These are phyloP conservation scores for Eudorina sp. DNA, from an alignment of 139 green algal genomes.

Conservation along the genomic window DNA sequence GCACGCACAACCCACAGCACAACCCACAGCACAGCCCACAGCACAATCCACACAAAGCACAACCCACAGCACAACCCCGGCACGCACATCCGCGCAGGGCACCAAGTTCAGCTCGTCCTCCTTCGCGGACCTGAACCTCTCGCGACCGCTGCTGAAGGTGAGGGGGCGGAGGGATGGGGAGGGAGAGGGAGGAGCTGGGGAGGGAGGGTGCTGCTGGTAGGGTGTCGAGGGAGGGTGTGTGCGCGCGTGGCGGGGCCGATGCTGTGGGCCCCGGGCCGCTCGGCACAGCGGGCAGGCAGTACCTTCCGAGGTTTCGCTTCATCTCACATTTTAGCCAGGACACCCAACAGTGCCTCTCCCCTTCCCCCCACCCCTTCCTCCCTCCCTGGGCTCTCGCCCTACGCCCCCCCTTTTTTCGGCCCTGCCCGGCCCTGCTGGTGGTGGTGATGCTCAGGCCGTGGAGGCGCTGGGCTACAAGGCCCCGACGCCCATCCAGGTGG, in stretches of 20 bases:
- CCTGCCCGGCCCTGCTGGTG: too few species aligned
- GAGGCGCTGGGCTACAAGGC: constrained; percentile 88
- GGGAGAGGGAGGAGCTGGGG: background rate
- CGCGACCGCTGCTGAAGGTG: constrained; percentile 87
- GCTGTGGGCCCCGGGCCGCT: too few species aligned
- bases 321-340: too few species aligned
- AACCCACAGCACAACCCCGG: background rate
- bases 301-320: too few species aligned
- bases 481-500: constrained; percentile 96
- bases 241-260: too few species aligned
- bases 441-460: constrained; percentile 44
- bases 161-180: constrained; percentile 48
- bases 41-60: background rate
- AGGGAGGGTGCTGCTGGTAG: too few species aligned
- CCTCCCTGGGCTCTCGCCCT: background rate
- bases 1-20: background rate
- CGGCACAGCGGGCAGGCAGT: too few species aligned
- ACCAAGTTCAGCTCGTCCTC: constrained; percentile 76
- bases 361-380: background rate
- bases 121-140: constrained; percentile 94
- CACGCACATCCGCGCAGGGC: constrained; percentile 39
- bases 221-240: too few species aligned
- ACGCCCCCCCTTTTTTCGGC: background rate
- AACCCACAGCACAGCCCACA: background rate
- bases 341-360: too few species aligned